A percentile compares a stretch with the other conserved stretches of the same genome.
Conservation (phyloP, 345 rosid species). For the Corchorus olitorius region DNA sequence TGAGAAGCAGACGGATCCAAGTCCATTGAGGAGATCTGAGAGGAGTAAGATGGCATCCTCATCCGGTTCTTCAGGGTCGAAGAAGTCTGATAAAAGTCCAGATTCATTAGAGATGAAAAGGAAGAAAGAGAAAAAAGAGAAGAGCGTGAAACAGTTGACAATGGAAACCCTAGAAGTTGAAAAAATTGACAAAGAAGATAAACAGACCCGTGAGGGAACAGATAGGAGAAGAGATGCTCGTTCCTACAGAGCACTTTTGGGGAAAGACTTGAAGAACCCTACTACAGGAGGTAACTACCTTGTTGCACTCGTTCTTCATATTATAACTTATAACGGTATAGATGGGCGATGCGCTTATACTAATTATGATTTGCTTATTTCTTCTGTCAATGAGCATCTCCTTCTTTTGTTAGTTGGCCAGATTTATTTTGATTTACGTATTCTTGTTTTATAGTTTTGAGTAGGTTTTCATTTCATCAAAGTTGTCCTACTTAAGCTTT, state of each 20-base stretch:
- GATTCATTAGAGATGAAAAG: slow-evolving; percentile 28
- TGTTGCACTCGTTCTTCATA: not conserved
- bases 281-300: slow-evolving; percentile 32
- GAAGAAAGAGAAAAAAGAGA: slow-evolving; percentile 39
- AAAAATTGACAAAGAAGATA: slow-evolving; percentile 18
- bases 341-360: not conserved
- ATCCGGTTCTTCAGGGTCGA: slow-evolving; percentile 43
- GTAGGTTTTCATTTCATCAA: not conserved
- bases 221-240: slow-evolving; percentile 37
- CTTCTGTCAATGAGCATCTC: not conserved
- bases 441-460: not conserved
- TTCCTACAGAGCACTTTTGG: slow-evolving; percentile 47
- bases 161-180: slow-evolving; percentile 37
- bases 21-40: slow-evolving; percentile 58
- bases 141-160: slow-evolving; percentile 36
- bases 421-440: not conserved
- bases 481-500: not conserved
- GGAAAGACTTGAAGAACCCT: slow-evolving; percentile 31
- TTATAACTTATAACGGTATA: not conserved
- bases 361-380: not conserved
- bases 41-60: slow-evolving; percentile 49
- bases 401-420: slow-evolving; percentile 1
- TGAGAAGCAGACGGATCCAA: slow-evolving; percentile 38
- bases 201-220: slow-evolving; percentile 4
- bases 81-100: slow-evolving; percentile 34